A percentile compares a stretch with the other conserved stretches of the same genome.
Evolutionary conservation across 176 grass and related monocot genomes (phyloP).

Genomic region (Paspalum notatum): DNA sequence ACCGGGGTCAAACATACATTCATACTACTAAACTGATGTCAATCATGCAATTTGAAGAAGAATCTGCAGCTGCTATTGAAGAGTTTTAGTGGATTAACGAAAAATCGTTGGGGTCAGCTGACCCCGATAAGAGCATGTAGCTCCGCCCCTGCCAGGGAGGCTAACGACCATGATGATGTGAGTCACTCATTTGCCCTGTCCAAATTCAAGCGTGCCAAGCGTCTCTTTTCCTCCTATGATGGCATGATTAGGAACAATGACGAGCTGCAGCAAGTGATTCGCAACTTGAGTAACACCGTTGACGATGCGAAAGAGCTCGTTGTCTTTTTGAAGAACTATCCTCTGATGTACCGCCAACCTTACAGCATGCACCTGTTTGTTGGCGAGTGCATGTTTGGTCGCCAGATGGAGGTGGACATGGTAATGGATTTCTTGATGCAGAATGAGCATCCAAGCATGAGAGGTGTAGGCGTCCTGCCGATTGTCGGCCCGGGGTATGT

Average conservation of each 20-base stretch:
- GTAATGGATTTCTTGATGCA: background rate
- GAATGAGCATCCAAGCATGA: background rate
- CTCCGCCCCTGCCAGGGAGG: too few species aligned
- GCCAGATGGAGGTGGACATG: background rate
- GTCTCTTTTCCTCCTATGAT: background rate
- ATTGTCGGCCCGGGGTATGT: background rate
- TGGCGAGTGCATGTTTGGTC: background rate
- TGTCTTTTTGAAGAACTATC: background rate
- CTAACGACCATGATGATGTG: background rate
- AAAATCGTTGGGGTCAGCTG: too few species aligned
- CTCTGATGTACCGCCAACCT: background rate
- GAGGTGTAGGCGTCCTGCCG: background rate
- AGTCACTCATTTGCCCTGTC: background rate
- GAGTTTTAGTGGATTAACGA: too few species aligned
- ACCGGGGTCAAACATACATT: too few species aligned
- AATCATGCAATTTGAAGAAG: too few species aligned
- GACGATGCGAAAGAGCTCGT: background rate
- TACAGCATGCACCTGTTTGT: background rate
- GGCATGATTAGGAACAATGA: background rate
- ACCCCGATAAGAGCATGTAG: too few species aligned
- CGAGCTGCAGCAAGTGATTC: background rate
- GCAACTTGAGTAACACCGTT: background rate
- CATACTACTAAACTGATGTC: too few species aligned
- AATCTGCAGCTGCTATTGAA: too few species aligned
- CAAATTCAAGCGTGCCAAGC: background rate